phyloP scores from a whole-genome alignment of 2,329 filamentous ascomycete genomes.

The Claviceps sp. region DNA sequence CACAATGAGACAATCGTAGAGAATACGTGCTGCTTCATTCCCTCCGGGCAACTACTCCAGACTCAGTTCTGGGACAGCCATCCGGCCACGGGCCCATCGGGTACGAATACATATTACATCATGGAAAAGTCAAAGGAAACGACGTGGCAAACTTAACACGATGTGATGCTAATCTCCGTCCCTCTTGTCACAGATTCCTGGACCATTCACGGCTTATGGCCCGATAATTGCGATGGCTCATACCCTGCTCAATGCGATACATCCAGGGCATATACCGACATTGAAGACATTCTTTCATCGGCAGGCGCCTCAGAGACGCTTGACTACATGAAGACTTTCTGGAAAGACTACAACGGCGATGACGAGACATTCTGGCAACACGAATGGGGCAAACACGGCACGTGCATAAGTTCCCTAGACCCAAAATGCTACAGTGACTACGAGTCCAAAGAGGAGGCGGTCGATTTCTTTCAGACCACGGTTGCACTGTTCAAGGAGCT shows the following conservation, averaged over 20 bases:
- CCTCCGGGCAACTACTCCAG: constrained; percentile 55
- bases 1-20: constrained; percentile 44
- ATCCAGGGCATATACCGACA: constrained; percentile 48
- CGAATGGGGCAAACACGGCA: constrained; percentile 63
- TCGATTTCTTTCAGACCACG: constrained; percentile 54
- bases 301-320: constrained; percentile 40
- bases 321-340: constrained; percentile 55
- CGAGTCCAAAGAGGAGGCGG: constrained; percentile 46
- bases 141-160: neutral
- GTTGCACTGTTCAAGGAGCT: constrained; percentile 53
- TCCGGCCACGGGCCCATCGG: constrained; percentile 47
- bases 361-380: constrained; percentile 59
- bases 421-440: constrained; percentile 53
- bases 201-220: constrained; percentile 60
- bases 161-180: neutral
- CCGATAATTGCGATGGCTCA: constrained; percentile 55
- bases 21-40: constrained; percentile 60
- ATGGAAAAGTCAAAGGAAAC: neutral
- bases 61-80: constrained; percentile 68
- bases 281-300: constrained; percentile 46
- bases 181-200: constrained; percentile 42
- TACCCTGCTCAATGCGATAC: constrained; percentile 55
- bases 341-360: constrained; percentile 54
- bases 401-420: constrained; percentile 55
- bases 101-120: constrained; percentile 6